Conservation (phyloP, 805 yeast species). For the Zygoascus flipseniorum region DNA sequence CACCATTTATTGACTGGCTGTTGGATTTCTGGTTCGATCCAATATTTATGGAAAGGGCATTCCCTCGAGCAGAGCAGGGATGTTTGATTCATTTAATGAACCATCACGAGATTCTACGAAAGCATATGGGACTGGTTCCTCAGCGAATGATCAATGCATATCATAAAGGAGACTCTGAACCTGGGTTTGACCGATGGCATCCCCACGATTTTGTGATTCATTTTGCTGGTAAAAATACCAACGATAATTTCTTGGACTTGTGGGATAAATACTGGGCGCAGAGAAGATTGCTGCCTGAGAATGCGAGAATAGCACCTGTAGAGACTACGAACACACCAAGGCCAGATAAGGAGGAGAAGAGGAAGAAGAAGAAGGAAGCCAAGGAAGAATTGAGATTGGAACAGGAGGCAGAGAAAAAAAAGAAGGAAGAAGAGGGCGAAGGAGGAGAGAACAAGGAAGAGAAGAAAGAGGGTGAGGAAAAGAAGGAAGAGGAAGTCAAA, state of each 20-base stretch:
- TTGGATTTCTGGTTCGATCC: conserved; percentile 27
- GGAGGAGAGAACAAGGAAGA: not conserved
- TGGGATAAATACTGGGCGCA: conserved; percentile 1
- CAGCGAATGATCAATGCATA: conserved; percentile 26
- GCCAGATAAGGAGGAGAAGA: not conserved
- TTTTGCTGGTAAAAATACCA: conserved; percentile 10
- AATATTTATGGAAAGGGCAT: conserved; percentile 5
- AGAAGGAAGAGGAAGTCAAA: no score
- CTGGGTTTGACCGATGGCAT: conserved; percentile 10
- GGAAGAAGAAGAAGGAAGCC: not conserved
- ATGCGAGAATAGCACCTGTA: not conserved
- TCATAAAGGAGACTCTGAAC: conserved; percentile 9
- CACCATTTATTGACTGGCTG: conserved; percentile 16
- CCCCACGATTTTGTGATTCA: conserved; percentile 23
- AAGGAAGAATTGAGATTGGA: not conserved
- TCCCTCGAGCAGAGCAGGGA: conserved; percentile 21
- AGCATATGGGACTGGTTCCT: conserved; percentile 25
- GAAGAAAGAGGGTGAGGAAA: not conserved
- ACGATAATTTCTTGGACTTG: not conserved
- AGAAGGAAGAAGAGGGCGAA: not conserved
- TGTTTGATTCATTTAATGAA: conserved; percentile 16
- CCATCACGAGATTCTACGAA: conserved; percentile 14
- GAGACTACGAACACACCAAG: conserved; percentile 3
- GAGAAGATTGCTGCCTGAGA: not conserved
- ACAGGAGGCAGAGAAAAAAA: not conserved